phyloP scores from a whole-genome alignment of 768 basidiomycete genomes.

The Lactarius tabidus region DNA sequence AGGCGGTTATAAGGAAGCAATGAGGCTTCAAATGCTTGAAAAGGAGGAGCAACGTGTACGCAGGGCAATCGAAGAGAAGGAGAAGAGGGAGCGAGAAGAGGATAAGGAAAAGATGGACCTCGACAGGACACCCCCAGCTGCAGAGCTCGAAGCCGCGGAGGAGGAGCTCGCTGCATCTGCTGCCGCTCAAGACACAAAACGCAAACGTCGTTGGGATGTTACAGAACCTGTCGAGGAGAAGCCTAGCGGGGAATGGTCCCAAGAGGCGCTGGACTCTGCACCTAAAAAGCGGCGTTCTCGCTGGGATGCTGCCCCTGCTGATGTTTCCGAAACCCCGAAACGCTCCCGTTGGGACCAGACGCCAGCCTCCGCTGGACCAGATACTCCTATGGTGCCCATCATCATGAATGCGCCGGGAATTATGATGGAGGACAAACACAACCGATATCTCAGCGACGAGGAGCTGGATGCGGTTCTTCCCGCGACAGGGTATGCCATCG shows the following conservation, averaged over 20 bases:
- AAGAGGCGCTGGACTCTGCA: constrained; percentile 69
- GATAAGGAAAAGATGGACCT: constrained; percentile 77
- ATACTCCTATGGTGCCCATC: constrained; percentile 70
- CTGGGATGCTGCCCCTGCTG: constrained; percentile 92
- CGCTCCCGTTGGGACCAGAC: constrained; percentile 98
- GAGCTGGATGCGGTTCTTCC: constrained; percentile 92
- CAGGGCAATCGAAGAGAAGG: constrained; percentile 84
- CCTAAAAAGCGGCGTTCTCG: constrained; percentile 92
- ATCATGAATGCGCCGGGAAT: constrained; percentile 84
- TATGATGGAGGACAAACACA: constrained; percentile 92
- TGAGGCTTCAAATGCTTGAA: constrained; percentile 87
- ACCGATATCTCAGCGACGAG: constrained; percentile 93
- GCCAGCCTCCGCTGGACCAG: constrained; percentile 55
- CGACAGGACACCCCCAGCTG: constrained; percentile 87
- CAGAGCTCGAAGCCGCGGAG: constrained; percentile 69
- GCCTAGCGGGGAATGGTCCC: constrained; percentile 63
- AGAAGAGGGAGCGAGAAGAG: constrained; percentile 69
- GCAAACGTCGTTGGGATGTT: constrained; percentile 82
- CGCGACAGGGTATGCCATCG: constrained; percentile 79
- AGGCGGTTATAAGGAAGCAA: constrained; percentile 94
- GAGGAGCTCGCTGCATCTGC: constrained; percentile 60
- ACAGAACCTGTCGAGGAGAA: constrained; percentile 52
- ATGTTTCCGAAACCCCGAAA: constrained; percentile 72
- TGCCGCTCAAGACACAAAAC: constrained; percentile 52
- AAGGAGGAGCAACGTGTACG: constrained; percentile 86